Base-by-base conservation (phyloP, 1,139 yeast genomes). In the Yarrowia galli region DNA sequence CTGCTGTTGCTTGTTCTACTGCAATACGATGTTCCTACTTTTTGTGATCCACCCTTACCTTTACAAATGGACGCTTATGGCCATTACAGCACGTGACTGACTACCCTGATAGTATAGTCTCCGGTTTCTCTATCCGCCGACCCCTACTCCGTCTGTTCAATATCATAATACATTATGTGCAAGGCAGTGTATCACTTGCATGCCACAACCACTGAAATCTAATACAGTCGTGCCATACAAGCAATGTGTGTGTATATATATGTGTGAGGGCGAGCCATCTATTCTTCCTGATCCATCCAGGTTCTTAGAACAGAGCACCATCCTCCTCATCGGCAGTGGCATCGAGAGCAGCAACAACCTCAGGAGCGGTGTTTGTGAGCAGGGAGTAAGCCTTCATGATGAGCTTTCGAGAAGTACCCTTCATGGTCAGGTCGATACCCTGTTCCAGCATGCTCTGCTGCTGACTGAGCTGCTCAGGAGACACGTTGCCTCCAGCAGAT, bases 371-470 rank as follows among this genome's bases (percentile, higher is more conserved):
- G 40, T 70, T 70, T 1, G 64, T 67, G 15, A 71, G 68, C 72
- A 79, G 68, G 13, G 75, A 73, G 49, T 75, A 73, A 3, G 81
- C 78, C 61, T 76, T 74, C 16, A 72, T 58, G 32, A 80, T 69
- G 18, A 75, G 73, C 22, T 67, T 49, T 28, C 75, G 75, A 35
- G 70, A 71, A 35, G 80, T 70, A 1, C 80, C 64, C 64, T 58
- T 58, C 42, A 58, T 32, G 32, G n/a, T 58, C 38, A 58, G 79
- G 61, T 75, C 75, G n/a, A 74, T 67, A 23, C 49, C 68, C 67
- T 25, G 69, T 67, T 40, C 45, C 20, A 49, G 32, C 40, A 36
- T 40, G 40, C 42, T 22, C 40, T 53, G 46, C 40, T 61, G 54
- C 46, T 61, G 46, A 12, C 49, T 38, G 6, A 38, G 54, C 64